Evolutionary conservation across 805 yeast species (phyloP).

Genomic region (Starmerella scarabaei): DNA sequence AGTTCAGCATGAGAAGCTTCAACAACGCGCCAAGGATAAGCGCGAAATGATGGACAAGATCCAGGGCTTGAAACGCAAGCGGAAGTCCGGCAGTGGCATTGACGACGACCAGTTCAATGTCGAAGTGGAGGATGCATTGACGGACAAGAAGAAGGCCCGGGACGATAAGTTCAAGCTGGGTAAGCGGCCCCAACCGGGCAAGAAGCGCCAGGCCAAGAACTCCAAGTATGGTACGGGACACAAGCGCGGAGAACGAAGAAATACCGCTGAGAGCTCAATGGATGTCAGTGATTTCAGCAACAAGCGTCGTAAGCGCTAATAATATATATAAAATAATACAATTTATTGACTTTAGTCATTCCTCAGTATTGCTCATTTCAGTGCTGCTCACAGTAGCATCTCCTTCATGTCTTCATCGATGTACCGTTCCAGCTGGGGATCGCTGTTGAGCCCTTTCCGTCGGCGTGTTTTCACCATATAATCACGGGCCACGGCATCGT

Average conservation of each 20-base stretch:
- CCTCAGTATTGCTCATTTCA: too few species aligned
- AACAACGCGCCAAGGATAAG: slow-evolving; percentile 87
- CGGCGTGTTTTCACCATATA: slow-evolving; percentile 78
- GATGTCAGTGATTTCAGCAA: slow-evolving; percentile 52
- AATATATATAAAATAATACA: neutral
- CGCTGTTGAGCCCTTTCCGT: slow-evolving; percentile 73
- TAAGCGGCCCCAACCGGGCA: slow-evolving; percentile 41
- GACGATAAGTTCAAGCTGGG: slow-evolving; percentile 28
- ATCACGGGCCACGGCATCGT: slow-evolving; percentile 65
- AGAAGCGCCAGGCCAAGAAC: slow-evolving; percentile 58
- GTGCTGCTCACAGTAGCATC: neutral
- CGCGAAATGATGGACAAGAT: slow-evolving; percentile 79
- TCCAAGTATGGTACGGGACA: slow-evolving; percentile 62
- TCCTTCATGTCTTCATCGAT: slow-evolving; percentile 34
- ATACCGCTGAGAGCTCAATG: slow-evolving; percentile 57
- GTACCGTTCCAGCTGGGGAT: slow-evolving; percentile 52
- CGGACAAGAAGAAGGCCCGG: slow-evolving; percentile 36
- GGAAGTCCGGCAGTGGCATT: slow-evolving; percentile 64
- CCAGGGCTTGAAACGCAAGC: slow-evolving; percentile 79
- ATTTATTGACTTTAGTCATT: too few species aligned
- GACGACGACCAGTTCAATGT: slow-evolving; percentile 68
- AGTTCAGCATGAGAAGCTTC: slow-evolving; percentile 85
- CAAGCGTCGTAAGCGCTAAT: slow-evolving; percentile 32
- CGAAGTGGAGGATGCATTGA: slow-evolving; percentile 85
- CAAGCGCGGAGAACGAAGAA: slow-evolving; percentile 59